phyloP scores from a whole-genome alignment of 2,329 filamentous ascomycete species.

The Alternaria atra region DNA sequence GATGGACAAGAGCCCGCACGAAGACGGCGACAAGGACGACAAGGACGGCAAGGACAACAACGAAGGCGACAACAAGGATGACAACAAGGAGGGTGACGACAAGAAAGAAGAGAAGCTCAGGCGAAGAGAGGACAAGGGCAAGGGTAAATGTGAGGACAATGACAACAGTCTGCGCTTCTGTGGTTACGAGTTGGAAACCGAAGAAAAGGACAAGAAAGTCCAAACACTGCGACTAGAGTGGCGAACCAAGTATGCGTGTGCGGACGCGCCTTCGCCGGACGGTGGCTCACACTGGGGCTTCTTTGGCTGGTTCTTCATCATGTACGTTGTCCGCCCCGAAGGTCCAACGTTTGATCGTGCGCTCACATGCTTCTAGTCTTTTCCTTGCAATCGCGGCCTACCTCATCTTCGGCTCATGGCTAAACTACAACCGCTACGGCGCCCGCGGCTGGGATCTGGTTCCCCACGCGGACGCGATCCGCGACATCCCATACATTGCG shows the following conservation, averaged over 20 bases:
- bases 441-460: slow-evolving; percentile 94
- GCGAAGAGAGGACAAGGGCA: slow-evolving; percentile 45
- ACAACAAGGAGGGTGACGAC: slow-evolving; percentile 38
- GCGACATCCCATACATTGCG: slow-evolving; percentile 89
- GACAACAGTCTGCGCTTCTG: slow-evolving; percentile 75
- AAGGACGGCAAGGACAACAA: slow-evolving; percentile 42
- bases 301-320: slow-evolving; percentile 95
- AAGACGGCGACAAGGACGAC: slow-evolving; percentile 56
- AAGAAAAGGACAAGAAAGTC: slow-evolving; percentile 58
- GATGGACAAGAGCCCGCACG: slow-evolving; percentile 66
- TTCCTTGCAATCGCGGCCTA: slow-evolving; percentile 89
- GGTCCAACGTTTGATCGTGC: neutral
- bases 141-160: slow-evolving; percentile 44
- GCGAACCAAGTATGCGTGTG: slow-evolving; percentile 87
- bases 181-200: slow-evolving; percentile 68
- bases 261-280: slow-evolving; percentile 53
- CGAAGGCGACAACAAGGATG: slow-evolving; percentile 48
- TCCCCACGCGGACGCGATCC: slow-evolving; percentile 89
- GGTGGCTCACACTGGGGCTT: slow-evolving; percentile 80
- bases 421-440: slow-evolving; percentile 97
- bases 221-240: slow-evolving; percentile 80
- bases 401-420: slow-evolving; percentile 97
- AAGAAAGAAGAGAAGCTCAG: slow-evolving; percentile 30
- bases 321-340: slow-evolving; percentile 66
- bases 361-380: slow-evolving; percentile 60